phyloP scores from a whole-genome alignment of 2,329 filamentous ascomycete genomes.

The Xylariaceae sp. region DNA sequence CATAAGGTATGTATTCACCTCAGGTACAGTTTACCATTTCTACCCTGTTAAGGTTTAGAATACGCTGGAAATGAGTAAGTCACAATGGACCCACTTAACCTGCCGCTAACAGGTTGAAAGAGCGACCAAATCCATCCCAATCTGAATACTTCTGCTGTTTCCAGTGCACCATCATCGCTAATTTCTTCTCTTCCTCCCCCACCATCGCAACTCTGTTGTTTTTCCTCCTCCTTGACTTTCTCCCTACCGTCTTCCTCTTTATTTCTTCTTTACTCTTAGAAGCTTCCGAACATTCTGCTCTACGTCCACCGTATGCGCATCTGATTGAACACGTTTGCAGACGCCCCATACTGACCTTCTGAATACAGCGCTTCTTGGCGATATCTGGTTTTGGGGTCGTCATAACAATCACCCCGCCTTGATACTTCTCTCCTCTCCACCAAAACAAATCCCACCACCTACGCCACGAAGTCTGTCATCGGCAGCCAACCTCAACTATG shows the following conservation, averaged over 20 bases:
- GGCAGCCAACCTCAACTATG: slow-evolving; percentile 66
- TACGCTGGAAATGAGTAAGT: not conserved
- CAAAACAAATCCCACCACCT: slow-evolving; percentile 23
- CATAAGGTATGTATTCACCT: not conserved
- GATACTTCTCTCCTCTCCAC: slow-evolving; percentile 34
- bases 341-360: not conserved
- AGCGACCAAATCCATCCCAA: slow-evolving; percentile 33
- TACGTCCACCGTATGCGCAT: not conserved
- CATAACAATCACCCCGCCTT: slow-evolving; percentile 44
- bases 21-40: no score
- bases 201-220: slow-evolving; percentile 19
- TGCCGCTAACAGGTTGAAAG: slow-evolving; percentile 37
- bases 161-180: slow-evolving; percentile 34
- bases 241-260: slow-evolving; percentile 19
- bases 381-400: slow-evolving; percentile 23
- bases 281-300: not conserved
- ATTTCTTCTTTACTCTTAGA: not conserved
- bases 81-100: slow-evolving; percentile 16
- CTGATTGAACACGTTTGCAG: not conserved
- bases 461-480: slow-evolving; percentile 13
- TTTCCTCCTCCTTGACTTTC: slow-evolving; percentile 22
- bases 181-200: slow-evolving; percentile 34
- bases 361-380: slow-evolving; percentile 19
- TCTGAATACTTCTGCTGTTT: slow-evolving; percentile 39
- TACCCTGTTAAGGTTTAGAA: no score